Conservation (phyloP, 257 asterid species). For the Solanum sitiens region DNA sequence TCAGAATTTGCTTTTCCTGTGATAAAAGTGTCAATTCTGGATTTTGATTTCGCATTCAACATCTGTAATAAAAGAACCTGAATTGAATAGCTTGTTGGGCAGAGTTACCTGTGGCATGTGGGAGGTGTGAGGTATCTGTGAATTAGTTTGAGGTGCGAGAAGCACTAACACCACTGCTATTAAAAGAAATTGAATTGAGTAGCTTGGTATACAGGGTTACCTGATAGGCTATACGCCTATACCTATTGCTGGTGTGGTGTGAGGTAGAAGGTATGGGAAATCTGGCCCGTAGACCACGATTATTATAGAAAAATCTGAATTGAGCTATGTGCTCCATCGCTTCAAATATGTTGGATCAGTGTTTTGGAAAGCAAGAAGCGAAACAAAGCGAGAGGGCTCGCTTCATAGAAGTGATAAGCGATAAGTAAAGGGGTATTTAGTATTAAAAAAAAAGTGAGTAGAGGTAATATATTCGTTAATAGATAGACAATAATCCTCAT, state of each 20-base stretch:
- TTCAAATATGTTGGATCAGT: not conserved
- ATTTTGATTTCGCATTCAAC: not conserved
- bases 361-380: too few relatives aligned
- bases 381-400: too few relatives aligned
- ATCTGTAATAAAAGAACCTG: not conserved
- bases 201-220: not conserved
- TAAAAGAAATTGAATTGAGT: not conserved
- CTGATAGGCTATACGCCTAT: not conserved
- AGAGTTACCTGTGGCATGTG: not conserved
- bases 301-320: too few relatives aligned
- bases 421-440: too few relatives aligned
- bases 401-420: too few relatives aligned
- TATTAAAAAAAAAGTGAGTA: too few relatives aligned
- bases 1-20: not conserved
- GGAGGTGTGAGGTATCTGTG: not conserved
- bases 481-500: too few relatives aligned
- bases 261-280: not conserved
- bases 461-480: too few relatives aligned
- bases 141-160: not conserved
- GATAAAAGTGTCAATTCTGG: not conserved
- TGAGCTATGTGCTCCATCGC: not conserved
- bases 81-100: not conserved
- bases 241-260: not conserved
- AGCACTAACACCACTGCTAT: not conserved
- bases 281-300: too few relatives aligned